Conservation (phyloP, 2,329 filamentous ascomycete species). For the Calonectria pseudoturangicola region DNA sequence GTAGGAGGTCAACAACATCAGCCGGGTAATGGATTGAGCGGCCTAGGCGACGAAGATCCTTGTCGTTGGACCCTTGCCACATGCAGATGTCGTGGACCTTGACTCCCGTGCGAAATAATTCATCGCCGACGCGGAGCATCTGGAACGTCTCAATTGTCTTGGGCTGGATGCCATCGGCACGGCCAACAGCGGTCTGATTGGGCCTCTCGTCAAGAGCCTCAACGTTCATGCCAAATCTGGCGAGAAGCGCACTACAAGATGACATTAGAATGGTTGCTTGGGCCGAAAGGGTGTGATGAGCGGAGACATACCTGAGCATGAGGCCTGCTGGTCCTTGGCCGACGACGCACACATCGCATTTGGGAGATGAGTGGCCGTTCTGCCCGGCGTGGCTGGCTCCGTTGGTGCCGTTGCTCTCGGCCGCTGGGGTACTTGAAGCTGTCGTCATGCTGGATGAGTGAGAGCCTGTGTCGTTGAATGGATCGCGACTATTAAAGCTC, state of each 20-base stretch:
- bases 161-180: slow-evolving; percentile 83
- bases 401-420: slow-evolving; percentile 34
- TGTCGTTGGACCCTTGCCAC: slow-evolving; percentile 73
- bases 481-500: not conserved
- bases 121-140: slow-evolving; percentile 80
- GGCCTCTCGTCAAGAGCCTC: slow-evolving; percentile 80
- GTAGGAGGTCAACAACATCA: slow-evolving; percentile 69
- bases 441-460: slow-evolving; percentile 28
- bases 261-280: slow-evolving; percentile 9
- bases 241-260: slow-evolving; percentile 33
- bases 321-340: slow-evolving; percentile 73
- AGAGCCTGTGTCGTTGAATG: slow-evolving; percentile 6
- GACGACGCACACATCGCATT: slow-evolving; percentile 68
- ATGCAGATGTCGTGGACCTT: slow-evolving; percentile 84
- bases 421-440: slow-evolving; percentile 30
- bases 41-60: slow-evolving; percentile 74
- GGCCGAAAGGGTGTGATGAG: not conserved
- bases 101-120: slow-evolving; percentile 78
- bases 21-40: slow-evolving; percentile 81
- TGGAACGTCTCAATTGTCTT: slow-evolving; percentile 86
- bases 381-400: slow-evolving; percentile 18
- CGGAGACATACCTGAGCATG: slow-evolving; percentile 63
- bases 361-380: slow-evolving; percentile 37
- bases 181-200: slow-evolving; percentile 79
- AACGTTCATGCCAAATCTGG: slow-evolving; percentile 73